phyloP scores from a whole-genome alignment of 805 yeast genomes.

The Candida sakaeoensis region DNA sequence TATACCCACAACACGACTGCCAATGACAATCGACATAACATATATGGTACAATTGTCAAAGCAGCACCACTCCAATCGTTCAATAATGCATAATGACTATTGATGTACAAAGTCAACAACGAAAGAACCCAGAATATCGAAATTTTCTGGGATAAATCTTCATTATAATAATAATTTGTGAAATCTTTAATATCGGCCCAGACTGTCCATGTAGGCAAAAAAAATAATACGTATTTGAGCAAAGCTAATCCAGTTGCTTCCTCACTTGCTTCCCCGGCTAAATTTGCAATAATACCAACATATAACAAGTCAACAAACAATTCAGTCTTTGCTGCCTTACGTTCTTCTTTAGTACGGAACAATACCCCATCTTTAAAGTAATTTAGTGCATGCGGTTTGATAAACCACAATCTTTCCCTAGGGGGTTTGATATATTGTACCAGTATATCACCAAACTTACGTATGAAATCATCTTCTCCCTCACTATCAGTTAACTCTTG shows the following conservation, averaged over 20 bases:
- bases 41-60: constrained; percentile 44
- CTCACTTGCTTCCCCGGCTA: constrained; percentile 52
- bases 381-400: constrained; percentile 56
- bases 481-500: constrained; percentile 24
- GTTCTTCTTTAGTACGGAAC: constrained; percentile 52
- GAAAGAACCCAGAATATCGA: constrained; percentile 52
- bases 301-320: constrained; percentile 60
- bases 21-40: constrained; percentile 42
- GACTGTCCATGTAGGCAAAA: constrained; percentile 58
- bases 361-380: constrained; percentile 56
- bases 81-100: constrained; percentile 40
- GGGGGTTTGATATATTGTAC: constrained; percentile 47
- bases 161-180: constrained; percentile 60
- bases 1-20: constrained; percentile 32
- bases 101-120: constrained; percentile 49
- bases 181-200: constrained; percentile 66
- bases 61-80: constrained; percentile 38
- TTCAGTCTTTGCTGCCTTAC: constrained; percentile 50
- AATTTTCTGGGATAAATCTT: constrained; percentile 52
- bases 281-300: constrained; percentile 59
- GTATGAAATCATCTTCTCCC: constrained; percentile 41
- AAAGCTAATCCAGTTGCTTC: constrained; percentile 46
- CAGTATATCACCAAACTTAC: constrained; percentile 47
- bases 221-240: constrained; percentile 46
- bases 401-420: constrained; percentile 34